Conservation (phyloP, 1,284 basidiomycete species). For the Ustilago vetiveriae region DNA sequence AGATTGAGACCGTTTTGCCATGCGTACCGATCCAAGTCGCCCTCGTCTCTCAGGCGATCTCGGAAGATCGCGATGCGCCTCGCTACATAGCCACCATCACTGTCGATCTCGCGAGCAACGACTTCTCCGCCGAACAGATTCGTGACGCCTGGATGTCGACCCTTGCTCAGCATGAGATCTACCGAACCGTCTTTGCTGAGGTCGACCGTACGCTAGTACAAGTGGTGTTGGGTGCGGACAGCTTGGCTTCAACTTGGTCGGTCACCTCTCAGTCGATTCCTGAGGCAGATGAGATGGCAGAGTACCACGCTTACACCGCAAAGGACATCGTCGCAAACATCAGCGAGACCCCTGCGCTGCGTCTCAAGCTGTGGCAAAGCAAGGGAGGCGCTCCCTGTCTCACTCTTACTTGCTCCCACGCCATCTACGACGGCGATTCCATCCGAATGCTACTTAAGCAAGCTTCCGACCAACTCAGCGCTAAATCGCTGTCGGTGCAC, state of each 20-base stretch:
- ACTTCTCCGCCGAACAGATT: slow-evolving; percentile 11
- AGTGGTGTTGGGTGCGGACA: slow-evolving; percentile 25
- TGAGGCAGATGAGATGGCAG: not conserved
- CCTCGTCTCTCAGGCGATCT: slow-evolving; percentile 47
- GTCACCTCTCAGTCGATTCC: not conserved
- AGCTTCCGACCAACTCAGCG: slow-evolving; percentile 19
- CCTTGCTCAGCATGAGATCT: slow-evolving; percentile 46
- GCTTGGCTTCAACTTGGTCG: slow-evolving; percentile 19
- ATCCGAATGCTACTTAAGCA: slow-evolving; percentile 43
- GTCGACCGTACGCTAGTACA: slow-evolving; percentile 34
- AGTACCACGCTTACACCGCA: slow-evolving; percentile 24
- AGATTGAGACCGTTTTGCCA: slow-evolving; percentile 28
- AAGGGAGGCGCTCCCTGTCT: slow-evolving; percentile 3
- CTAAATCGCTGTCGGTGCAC: not conserved
- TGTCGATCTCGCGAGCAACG: slow-evolving; percentile 9
- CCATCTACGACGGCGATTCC: slow-evolving; percentile 62
- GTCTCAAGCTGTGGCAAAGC: slow-evolving; percentile 35
- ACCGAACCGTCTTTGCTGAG: slow-evolving; percentile 54
- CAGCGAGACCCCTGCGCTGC: slow-evolving; percentile 39
- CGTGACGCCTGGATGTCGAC: slow-evolving; percentile 30
- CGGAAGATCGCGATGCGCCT: slow-evolving; percentile 17
- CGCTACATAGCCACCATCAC: slow-evolving; percentile 55
- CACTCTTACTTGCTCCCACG: slow-evolving; percentile 53
- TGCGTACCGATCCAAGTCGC: slow-evolving; percentile 59
- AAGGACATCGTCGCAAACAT: slow-evolving; percentile 33